Base-by-base conservation (phyloP, 495 filamentous ascomycete genomes). In the Pyrenula aspistea region DNA sequence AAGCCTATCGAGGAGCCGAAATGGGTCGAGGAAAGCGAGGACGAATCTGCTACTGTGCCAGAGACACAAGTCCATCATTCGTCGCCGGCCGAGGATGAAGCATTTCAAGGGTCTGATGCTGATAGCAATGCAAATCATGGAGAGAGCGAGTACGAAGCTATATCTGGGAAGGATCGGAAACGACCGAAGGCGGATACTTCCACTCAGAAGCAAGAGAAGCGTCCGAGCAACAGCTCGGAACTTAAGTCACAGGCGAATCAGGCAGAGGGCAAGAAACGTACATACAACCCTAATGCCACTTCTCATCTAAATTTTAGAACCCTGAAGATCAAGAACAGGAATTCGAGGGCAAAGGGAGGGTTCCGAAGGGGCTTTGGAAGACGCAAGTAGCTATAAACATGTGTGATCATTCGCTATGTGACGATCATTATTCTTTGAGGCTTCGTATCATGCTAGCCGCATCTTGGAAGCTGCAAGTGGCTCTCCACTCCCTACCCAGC, bases 271-370 rank as follows among this genome's bases (percentile, higher is more conserved):
- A 22, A 53, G 53, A 59, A 24, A 48, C 51, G 50, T 4, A 42
- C 31, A 42, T 42, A 42, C 52, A 87, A 82, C 55, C 83, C 85
- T 2, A 70, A 83, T 52, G 86, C 90, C 1, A 15, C 31, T 8
- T 42, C 31, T 42, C 83, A 91, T 71, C 80, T 87, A 22, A 96
- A 96, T 63, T 96, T 89, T 67, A 81, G 86, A 58, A 78, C 82
- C 49, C 67, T 96, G 60, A 95, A 94, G 72, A 81, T 95, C 61
- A 78, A 75, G 63, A 88, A 86, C 62, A 71, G 68, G 56, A 64
- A 68, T 12, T 64, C 68, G 12, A 73, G 73, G 53, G 75, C 70
- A 19, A 42, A 42, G 31, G 31, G 31, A 4, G 31, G 31, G 8
- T 42, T 42, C 31, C 8, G 31, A 4, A 42, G 31, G 31, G 31